Evolutionary conservation across 176 grass and related monocot genomes (phyloP).

Genomic region (Musa itinerans): DNA sequence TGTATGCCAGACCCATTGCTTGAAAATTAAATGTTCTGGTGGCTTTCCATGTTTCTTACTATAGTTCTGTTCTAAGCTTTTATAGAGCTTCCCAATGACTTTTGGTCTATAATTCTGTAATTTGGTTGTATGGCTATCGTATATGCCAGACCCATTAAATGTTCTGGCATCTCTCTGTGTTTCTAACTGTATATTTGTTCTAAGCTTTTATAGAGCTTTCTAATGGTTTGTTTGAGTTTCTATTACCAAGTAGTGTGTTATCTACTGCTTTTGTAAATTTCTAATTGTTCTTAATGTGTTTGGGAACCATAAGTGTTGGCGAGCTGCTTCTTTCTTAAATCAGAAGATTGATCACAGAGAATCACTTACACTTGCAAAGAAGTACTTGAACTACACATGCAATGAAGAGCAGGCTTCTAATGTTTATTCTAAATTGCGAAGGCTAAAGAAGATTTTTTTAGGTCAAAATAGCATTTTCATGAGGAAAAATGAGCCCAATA

Average conservation of each 20-base stretch:
- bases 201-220: too few species aligned
- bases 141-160: not conserved
- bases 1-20: too few species aligned
- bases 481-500: slow-evolving; percentile 17
- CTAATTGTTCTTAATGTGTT: slow-evolving; percentile 28
- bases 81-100: too few species aligned
- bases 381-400: slow-evolving; percentile 62
- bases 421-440: slow-evolving; percentile 64
- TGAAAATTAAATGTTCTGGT: too few species aligned
- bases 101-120: too few species aligned
- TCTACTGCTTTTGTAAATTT: slow-evolving; percentile 9
- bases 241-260: too few species aligned
- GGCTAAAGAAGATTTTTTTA: slow-evolving; percentile 64
- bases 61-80: too few species aligned
- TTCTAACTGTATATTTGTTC: too few species aligned
- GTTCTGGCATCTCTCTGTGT: too few species aligned
- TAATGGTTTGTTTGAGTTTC: too few species aligned
- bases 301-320: slow-evolving; percentile 63
- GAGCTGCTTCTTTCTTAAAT: slow-evolving; percentile 81
- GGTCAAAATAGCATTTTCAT: slow-evolving; percentile 23
- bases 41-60: too few species aligned
- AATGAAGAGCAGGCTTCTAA: slow-evolving; percentile 32
- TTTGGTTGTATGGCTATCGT: not conserved
- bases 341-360: slow-evolving; percentile 57
- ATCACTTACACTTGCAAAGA: slow-evolving; percentile 50